These are phyloP conservation scores for Saururus chinensis DNA, from an alignment of 164 flowering plant species.

Conservation along the genomic window DNA sequence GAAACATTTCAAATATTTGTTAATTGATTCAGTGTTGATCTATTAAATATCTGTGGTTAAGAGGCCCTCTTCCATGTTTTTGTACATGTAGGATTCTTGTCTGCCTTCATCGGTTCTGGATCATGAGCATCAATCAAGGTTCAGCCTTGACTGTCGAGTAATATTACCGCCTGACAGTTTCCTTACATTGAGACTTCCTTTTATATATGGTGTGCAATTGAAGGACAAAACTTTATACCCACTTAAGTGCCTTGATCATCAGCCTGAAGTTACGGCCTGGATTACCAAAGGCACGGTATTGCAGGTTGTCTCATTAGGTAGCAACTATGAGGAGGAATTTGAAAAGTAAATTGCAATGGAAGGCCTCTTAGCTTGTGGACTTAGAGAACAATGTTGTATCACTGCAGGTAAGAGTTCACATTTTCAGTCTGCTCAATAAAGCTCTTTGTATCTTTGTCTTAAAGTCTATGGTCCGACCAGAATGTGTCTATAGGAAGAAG, in stretches of 20 bases:
- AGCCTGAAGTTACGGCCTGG: constrained; percentile 86
- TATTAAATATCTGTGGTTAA: neutral
- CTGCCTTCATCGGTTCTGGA: constrained; percentile 44
- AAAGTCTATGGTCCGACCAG: no score
- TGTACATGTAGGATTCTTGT: constrained; percentile 49
- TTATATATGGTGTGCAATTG: constrained; percentile 67
- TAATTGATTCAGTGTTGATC: neutral
- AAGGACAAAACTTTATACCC: constrained; percentile 52
- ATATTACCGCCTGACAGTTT: constrained; percentile 92
- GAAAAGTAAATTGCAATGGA: constrained; percentile 1
- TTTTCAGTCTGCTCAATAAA: no score
- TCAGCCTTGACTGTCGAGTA: constrained; percentile 60
- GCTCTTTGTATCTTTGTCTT: no score
- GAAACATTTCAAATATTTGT: neutral
- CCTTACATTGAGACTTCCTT: constrained; percentile 68
- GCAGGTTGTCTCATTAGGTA: constrained; percentile 48
- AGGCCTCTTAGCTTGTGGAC: neutral
- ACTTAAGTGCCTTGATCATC: constrained; percentile 50
- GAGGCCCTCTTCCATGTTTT: constrained; percentile 1
- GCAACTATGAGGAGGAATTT: constrained; percentile 18
- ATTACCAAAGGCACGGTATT: constrained; percentile 51
- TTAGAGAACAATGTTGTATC: neutral
- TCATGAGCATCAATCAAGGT: constrained; percentile 45
- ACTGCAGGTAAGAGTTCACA: neutral
- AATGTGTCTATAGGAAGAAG: no score